phyloP scores from a whole-genome alignment of 768 basidiomycete species.

The Daedaleopsis nitida region DNA sequence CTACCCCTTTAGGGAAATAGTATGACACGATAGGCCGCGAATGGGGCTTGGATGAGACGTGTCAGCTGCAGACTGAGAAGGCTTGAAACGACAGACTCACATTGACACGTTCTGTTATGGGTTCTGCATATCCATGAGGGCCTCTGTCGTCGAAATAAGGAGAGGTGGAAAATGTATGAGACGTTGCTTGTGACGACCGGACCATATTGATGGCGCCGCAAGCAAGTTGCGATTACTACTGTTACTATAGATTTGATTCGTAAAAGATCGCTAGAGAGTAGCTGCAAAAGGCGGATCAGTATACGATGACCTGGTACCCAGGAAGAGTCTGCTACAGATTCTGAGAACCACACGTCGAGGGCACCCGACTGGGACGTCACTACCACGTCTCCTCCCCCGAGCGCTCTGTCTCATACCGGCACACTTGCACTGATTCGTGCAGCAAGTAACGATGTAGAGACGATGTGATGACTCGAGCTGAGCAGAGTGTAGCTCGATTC shows the following conservation, averaged over 20 bases:
- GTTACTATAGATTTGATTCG: neutral
- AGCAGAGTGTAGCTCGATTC: no score
- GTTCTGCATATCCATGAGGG: slow-evolving; percentile 67
- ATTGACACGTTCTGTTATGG: slow-evolving; percentile 78
- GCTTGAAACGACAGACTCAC: slow-evolving; percentile 44
- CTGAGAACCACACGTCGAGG: no score
- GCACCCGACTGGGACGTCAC: no score
- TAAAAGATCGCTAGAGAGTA: neutral
- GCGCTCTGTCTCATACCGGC: no score
- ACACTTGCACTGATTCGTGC: no score
- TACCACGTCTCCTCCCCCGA: no score
- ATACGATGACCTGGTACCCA: no score
- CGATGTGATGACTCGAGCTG: no score
- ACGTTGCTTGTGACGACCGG: slow-evolving; percentile 41
- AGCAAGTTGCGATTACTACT: neutral
- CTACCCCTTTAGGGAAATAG: slow-evolving; percentile 92
- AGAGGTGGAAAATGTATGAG: slow-evolving; percentile 62
- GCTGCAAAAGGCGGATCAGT: neutral
- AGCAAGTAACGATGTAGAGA: no score
- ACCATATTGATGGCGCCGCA: slow-evolving; percentile 32
- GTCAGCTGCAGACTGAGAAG: slow-evolving; percentile 4
- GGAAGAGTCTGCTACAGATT: no score
- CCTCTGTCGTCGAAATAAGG: slow-evolving; percentile 81
- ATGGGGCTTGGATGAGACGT: slow-evolving; percentile 52
- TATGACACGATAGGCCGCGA: slow-evolving; percentile 92